Evolutionary conservation across 2,329 filamentous ascomycete genomes (phyloP).

Genomic region (Sarocladium strictum): DNA sequence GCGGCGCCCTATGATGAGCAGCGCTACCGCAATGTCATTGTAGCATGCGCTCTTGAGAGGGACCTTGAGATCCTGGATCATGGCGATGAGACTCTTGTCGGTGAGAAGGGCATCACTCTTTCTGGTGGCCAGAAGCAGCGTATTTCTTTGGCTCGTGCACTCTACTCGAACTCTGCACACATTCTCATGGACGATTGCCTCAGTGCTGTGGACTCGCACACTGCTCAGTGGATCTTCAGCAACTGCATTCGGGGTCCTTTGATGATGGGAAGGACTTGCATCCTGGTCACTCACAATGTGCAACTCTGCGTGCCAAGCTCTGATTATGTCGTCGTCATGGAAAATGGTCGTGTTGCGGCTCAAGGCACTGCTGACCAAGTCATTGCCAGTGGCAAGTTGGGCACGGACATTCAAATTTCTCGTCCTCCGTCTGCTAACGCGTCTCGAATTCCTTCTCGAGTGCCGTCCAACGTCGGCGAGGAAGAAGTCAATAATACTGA

Average conservation of each 20-base stretch:
- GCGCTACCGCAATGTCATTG: slow-evolving; percentile 81
- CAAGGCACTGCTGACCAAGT: slow-evolving; percentile 76
- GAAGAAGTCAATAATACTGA: slow-evolving; percentile 49
- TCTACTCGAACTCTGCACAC: slow-evolving; percentile 94
- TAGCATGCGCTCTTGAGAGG: slow-evolving; percentile 84
- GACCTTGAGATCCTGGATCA: slow-evolving; percentile 89
- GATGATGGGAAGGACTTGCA: slow-evolving; percentile 85
- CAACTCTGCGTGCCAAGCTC: slow-evolving; percentile 78
- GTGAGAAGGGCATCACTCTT: slow-evolving; percentile 94
- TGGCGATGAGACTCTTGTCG: slow-evolving; percentile 89
- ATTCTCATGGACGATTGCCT: slow-evolving; percentile 91
- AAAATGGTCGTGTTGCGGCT: slow-evolving; percentile 73
- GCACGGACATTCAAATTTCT: slow-evolving; percentile 75
- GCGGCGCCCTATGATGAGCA: slow-evolving; percentile 72
- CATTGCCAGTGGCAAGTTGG: slow-evolving; percentile 80
- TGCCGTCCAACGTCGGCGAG: slow-evolving; percentile 68
- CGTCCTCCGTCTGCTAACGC: slow-evolving; percentile 61
- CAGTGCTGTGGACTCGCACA: slow-evolving; percentile 95
- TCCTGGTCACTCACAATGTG: slow-evolving; percentile 92
- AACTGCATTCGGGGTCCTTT: slow-evolving; percentile 85
- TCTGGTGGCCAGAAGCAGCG: slow-evolving; percentile 97
- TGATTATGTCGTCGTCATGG: slow-evolving; percentile 75
- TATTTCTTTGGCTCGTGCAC: slow-evolving; percentile 89
- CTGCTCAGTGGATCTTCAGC: slow-evolving; percentile 95
- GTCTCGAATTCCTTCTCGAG: slow-evolving; percentile 71